Evolutionary conservation across 176 grass and related monocot species (phyloP).

Genomic region (Bothriochloa decipiens): DNA sequence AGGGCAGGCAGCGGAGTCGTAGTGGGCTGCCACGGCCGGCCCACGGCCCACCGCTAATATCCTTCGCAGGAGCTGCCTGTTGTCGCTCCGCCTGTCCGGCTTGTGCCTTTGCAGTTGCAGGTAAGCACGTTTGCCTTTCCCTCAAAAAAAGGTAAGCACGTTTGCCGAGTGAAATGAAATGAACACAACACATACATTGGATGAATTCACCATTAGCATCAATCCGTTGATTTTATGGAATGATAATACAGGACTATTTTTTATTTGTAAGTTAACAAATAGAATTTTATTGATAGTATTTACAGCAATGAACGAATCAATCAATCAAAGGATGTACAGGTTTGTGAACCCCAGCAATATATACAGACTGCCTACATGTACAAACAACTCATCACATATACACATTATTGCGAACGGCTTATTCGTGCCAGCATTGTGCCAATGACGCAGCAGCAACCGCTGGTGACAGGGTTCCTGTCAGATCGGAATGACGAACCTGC

Average conservation of each 20-base stretch:
- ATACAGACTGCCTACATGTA: background rate
- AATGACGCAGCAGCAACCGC: background rate
- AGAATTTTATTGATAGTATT: background rate
- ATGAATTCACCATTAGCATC: background rate
- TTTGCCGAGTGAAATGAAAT: background rate
- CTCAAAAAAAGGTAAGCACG: too few species aligned
- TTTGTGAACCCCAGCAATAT: constrained; percentile 15
- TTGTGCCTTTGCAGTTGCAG: too few species aligned
- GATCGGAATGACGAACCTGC: constrained; percentile 62
- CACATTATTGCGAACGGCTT: background rate
- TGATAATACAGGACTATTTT: background rate
- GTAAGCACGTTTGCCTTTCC: too few species aligned
- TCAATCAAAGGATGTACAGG: constrained; percentile 22
- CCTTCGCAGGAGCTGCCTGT: too few species aligned
- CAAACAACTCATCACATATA: background rate
- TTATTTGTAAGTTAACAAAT: too few species aligned
- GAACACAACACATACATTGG: background rate
- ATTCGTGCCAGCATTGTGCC: background rate
- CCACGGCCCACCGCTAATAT: too few species aligned
- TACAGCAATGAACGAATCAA: background rate
- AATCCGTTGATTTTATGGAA: background rate
- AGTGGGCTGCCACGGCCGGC: too few species aligned
- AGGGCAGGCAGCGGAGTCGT: too few species aligned
- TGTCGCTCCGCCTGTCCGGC: too few species aligned
- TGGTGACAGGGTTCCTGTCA: background rate